Base-by-base conservation (phyloP, 2,329 filamentous ascomycete species). In the Colletotrichum sp. region DNA sequence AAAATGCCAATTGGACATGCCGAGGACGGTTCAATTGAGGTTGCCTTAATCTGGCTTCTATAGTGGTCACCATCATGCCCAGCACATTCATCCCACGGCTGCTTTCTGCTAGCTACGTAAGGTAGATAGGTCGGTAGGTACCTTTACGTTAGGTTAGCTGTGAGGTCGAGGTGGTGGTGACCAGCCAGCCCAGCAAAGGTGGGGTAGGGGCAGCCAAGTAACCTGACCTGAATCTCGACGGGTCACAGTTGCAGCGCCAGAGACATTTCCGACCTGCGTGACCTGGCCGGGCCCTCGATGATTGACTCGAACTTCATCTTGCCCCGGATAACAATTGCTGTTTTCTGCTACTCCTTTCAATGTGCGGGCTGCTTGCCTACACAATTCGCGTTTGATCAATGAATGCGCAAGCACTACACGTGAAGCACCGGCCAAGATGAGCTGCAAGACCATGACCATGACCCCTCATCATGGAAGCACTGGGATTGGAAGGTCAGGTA, bases 121-220 rank as follows among this genome's bases (percentile, higher is more conserved):
- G 39, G 39, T n/a, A 10, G 39, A 48, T 58, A 58, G 55, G 55
- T 28, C 15, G 22, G 55, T 15, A 28, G 22, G 27, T 48, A n/a
- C 39, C 18, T 48, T 48, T 48, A 48, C 39, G 18, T 48, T 10
- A 48, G 39, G 18, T 48, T 15, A 7, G 27, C 28, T 28, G 10
- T 25, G 39, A 30, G 39, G 8, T 27, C 12, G 22, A 16, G n/a
- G 60, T 22, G 32, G 30, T 64, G 60, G 32, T 22, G 30, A 22
- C 16, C 30, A 25, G 60, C 72, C 34, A 71, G 73, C 70, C 70
- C 64, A 75, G 74, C 70, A 48, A 61, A 73, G 74, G 70, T 76
- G 74, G 74, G 74, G 70, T 74, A 76, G 70, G 65, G 70, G 70
- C 65, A 65, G 34, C 70, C 70, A 65, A 69, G 55, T 65, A 75